Evolutionary conservation across 306 rosid species (phyloP).

Genomic region (Astragalus membranaceus): DNA sequence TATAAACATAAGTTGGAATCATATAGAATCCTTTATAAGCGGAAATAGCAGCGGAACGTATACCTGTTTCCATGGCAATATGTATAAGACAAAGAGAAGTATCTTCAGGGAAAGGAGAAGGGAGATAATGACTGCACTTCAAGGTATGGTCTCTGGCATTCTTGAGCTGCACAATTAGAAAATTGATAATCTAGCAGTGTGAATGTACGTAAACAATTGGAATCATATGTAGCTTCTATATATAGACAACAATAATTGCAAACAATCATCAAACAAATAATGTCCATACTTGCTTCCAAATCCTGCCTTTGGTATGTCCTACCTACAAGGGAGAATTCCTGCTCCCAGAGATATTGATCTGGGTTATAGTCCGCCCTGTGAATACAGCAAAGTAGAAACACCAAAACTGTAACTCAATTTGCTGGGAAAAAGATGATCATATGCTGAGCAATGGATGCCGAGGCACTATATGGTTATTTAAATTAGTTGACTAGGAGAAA

Average conservation of each 20-base stretch:
- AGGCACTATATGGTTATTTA: constrained; percentile 6
- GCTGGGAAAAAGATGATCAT: constrained; percentile 6
- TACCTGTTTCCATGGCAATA: constrained; percentile 99
- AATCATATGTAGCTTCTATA: constrained; percentile 8
- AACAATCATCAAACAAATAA: too few relatives aligned
- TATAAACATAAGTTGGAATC: constrained; percentile 3
- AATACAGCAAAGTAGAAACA: constrained; percentile 22
- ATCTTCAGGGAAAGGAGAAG: constrained; percentile 77
- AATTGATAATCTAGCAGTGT: constrained; percentile 20
- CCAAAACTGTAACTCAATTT: constrained; percentile 10
- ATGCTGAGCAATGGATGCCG: constrained; percentile 5
- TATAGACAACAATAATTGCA: constrained; percentile 16
- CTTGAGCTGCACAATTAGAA: constrained; percentile 58
- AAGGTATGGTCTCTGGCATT: constrained; percentile 72
- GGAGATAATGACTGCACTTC: constrained; percentile 89
- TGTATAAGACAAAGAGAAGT: constrained; percentile 82
- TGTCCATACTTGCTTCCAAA: constrained; percentile 94
- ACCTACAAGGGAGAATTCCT: constrained; percentile 82
- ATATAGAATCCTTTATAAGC: background rate
- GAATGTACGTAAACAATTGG: constrained; percentile 4
- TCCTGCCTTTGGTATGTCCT: constrained; percentile 86
- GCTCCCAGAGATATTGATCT: constrained; percentile 96
- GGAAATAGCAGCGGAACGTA: background rate
- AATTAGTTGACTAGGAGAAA: background rate
- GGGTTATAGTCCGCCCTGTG: constrained; percentile 95